A percentile compares a stretch with the other conserved stretches of the same genome.
Conservation (phyloP, 176 grass and related monocot genomes). For the Musa beccarii region DNA sequence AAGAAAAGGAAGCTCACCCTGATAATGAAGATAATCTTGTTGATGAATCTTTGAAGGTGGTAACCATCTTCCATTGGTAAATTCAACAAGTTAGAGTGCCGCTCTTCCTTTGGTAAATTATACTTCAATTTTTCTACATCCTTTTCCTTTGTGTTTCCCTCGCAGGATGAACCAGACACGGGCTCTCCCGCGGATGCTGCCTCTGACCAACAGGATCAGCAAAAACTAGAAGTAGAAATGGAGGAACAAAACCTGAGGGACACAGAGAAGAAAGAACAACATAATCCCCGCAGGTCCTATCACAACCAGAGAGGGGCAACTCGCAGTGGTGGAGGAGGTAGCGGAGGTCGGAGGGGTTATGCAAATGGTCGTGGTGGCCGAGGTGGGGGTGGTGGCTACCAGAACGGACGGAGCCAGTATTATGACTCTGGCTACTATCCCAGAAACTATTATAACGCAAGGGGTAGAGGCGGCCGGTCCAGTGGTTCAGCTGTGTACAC, state of each 20-base stretch:
- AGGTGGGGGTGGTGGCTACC: conserved; percentile 22
- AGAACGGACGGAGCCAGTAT: conserved; percentile 38
- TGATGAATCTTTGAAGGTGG: conserved; percentile 3
- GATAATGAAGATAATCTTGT: neutral
- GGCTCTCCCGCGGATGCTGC: conserved; percentile 22
- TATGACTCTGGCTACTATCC: conserved; percentile 42
- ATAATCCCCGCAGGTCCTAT: conserved; percentile 27
- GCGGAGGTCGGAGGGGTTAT: conserved; percentile 35
- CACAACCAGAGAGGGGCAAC: conserved; percentile 35
- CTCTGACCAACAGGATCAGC: conserved; percentile 32
- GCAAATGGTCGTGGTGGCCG: conserved; percentile 38
- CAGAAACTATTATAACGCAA: conserved; percentile 44
- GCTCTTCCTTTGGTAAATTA: neutral
- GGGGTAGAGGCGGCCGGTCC: conserved; percentile 48
- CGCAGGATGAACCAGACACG: conserved; percentile 31
- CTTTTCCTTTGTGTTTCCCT: neutral
- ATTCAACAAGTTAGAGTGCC: neutral
- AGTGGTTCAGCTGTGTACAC: conserved; percentile 35
- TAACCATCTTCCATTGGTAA: neutral
- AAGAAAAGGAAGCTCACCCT: conserved; percentile 1
- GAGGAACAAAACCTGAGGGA: conserved; percentile 37
- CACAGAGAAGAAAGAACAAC: conserved; percentile 36
- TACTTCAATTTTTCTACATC: neutral
- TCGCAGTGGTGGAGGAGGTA: conserved; percentile 21
- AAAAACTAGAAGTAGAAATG: conserved; percentile 30